Conservation (phyloP, 2,329 filamentous ascomycete genomes). For the Talaromyces funiculosus region DNA sequence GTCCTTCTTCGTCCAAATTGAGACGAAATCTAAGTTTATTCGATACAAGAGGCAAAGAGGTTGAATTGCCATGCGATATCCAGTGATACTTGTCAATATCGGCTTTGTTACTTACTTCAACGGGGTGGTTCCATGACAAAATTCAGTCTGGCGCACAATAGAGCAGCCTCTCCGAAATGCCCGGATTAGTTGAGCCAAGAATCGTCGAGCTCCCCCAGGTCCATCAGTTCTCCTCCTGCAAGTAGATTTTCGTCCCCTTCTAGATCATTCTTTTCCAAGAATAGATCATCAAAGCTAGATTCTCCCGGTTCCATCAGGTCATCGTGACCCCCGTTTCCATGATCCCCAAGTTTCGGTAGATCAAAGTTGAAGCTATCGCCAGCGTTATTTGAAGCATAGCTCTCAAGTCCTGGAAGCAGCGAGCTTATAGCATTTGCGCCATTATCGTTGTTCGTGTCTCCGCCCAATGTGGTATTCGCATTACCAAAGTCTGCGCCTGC, state of each 20-base stretch:
- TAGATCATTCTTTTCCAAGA: constrained; percentile 36
- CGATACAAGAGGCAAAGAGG: too few relatives aligned
- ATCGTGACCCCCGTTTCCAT: constrained; percentile 22
- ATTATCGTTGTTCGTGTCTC: constrained; percentile 15
- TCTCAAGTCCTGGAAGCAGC: constrained; percentile 28
- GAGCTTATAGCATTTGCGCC: constrained; percentile 21
- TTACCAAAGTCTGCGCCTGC: constrained; percentile 28
- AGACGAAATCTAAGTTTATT: too few relatives aligned
- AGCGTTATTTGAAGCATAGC: constrained; percentile 26
- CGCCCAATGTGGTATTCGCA: constrained; percentile 14
- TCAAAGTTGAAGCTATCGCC: constrained; percentile 36
- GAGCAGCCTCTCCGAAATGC: too few relatives aligned
- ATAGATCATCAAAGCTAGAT: constrained; percentile 43
- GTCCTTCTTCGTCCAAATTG: too few relatives aligned
- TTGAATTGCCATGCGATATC: too few relatives aligned
- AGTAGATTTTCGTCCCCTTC: constrained; percentile 32
- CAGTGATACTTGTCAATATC: too few relatives aligned
- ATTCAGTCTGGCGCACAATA: not conserved
- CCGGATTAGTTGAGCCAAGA: constrained; percentile 8
- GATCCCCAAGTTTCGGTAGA: constrained; percentile 22
- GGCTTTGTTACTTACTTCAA: too few relatives aligned
- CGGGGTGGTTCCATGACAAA: not conserved
- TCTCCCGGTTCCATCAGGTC: constrained; percentile 36
- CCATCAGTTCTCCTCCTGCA: constrained; percentile 34
- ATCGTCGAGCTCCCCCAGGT: constrained; percentile 35